Evolutionary conservation across 2,329 filamentous ascomycete species (phyloP), one percentile per base, ranked within the genome.

Genomic region (Helminthosporium solani): DNA sequence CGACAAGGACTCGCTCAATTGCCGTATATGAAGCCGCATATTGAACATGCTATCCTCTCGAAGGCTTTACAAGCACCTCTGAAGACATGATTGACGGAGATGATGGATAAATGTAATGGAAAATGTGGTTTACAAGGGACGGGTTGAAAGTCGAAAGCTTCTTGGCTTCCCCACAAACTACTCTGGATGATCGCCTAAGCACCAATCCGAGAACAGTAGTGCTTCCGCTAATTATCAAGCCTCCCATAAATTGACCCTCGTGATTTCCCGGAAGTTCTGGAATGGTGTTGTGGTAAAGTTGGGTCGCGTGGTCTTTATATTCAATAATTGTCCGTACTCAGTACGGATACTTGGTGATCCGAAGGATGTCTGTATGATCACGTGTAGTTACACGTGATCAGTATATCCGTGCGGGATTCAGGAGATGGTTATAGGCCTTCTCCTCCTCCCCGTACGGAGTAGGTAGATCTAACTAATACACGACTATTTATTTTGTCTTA

Each of bases 21-120:
- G 46, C 46, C 45, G 43, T 19, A 50, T n/a, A 55, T 50, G 46
- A 49, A 36, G 15, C 7, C 18, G 1, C 15, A 50, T 42, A 53
- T 57, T 54, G 41, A 25, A 39, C 42, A 41, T 40, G 44, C 46
- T 40, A 25, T 38, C 33, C 25, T 43, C 23, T 40, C 39, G 15
- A 50, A 27, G 31, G 43, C 27, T 35, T 34, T 16, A 38, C 36
- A 33, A 12, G 9, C 7, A 18, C 15, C 4, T 14, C 31, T n/a
- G 23, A 23, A 27, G 43, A 19, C 38, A 33, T 49, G 49, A 52
- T 52, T 45, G 46, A 49, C 25, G 37, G 40, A 28, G 33, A 40
- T 40, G 36, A 27, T 46, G 47, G 43, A 30, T 46, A 49, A 52
- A 47, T 48, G 6, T 35, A 20, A 35, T 21, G 23, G 23, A 27